Evolutionary conservation across 441 rosid species (phyloP).

Genomic region (Populus hybrid): DNA sequence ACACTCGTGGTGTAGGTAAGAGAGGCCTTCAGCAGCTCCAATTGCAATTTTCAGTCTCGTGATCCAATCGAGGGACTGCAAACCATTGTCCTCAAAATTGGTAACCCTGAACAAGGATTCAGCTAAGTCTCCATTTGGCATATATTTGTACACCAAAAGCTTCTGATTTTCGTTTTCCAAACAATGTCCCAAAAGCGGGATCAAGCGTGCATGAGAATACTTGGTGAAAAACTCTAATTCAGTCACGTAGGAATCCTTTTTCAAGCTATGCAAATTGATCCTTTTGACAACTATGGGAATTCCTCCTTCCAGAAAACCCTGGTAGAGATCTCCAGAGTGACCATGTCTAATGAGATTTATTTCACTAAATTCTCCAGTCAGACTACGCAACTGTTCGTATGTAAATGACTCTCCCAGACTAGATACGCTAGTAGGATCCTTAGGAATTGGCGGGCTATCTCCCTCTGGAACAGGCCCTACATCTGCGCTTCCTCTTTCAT

Average conservation of each 20-base stretch:
- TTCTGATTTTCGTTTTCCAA: constrained; percentile 68
- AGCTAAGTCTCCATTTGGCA: constrained; percentile 84
- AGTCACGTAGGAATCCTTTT: constrained; percentile 43
- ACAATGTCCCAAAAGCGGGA: constrained; percentile 85
- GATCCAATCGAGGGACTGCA: constrained; percentile 92
- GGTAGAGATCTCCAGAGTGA: constrained; percentile 84
- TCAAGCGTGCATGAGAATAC: constrained; percentile 60
- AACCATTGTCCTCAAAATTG: constrained; percentile 43
- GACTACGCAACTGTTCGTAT: constrained; percentile 52
- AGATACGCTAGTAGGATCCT: constrained; percentile 37
- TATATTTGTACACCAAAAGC: constrained; percentile 72
- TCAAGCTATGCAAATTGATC: constrained; percentile 41
- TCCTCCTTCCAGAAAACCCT: constrained; percentile 59
- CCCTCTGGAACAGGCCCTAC: constrained; percentile 60
- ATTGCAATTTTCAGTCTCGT: constrained; percentile 47
- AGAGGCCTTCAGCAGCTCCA: constrained; percentile 71
- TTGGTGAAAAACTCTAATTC: constrained; percentile 78
- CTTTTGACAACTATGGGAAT: constrained; percentile 56
- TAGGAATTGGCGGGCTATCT: constrained; percentile 40
- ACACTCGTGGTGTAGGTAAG: constrained; percentile 88
- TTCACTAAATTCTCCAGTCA: constrained; percentile 58
- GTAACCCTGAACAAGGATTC: constrained; percentile 60
- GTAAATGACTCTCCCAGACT: constrained; percentile 62
- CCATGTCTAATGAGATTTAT: constrained; percentile 78
- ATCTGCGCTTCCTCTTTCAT: constrained; percentile 45